Evolutionary conservation across 2,329 filamentous ascomycete species (phyloP), one percentile per base, ranked within the genome.

Genomic region (Pseudogymnoascus sp.): DNA sequence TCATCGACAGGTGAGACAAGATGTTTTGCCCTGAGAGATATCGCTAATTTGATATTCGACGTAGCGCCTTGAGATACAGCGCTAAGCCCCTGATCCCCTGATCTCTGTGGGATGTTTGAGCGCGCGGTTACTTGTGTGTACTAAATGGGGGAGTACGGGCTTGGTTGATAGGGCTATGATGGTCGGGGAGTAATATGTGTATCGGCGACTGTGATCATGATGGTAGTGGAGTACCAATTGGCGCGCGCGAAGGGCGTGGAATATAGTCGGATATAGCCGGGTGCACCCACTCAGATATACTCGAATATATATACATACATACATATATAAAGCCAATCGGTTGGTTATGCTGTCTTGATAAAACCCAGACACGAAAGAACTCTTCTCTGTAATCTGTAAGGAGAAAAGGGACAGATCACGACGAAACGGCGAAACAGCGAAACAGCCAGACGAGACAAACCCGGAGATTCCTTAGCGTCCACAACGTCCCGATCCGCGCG

Each of bases 401-500:
- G 11, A n/a, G 21, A 47, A 31, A 31, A 29, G 24, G 13, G 26
- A 50, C 21, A 26, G 11, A 44, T 24, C 11, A 8, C 39, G 21
- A 40, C 37, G n/a, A 15, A n/a, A 5, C 24, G 41, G 24, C 24
- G 24, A 31, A 50, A n/a, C 9, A 17, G 15, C 4, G 9, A 17
- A 40, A 40, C 4, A 15, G 24, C n/a, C 13, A 8, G 13, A 26
- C 21, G 21, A 21, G 21, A 21, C 21, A 31, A 44, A 47, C 41
- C 41, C 41, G 24, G 24, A 50, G 41, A 13, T 50, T 50, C 41
- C 41, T 50, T 50, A 50, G 41, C 41, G 41, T 29, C 41, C 41
- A 50, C n/a, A 50, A 50, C 41, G 41, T 50, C 41, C 24, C 41
- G 41, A 50, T 50, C 41, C 41, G 41, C 41, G 41, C 41, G 41